phyloP scores from a whole-genome alignment of 768 basidiomycete species.

The Suillus variegatus region DNA sequence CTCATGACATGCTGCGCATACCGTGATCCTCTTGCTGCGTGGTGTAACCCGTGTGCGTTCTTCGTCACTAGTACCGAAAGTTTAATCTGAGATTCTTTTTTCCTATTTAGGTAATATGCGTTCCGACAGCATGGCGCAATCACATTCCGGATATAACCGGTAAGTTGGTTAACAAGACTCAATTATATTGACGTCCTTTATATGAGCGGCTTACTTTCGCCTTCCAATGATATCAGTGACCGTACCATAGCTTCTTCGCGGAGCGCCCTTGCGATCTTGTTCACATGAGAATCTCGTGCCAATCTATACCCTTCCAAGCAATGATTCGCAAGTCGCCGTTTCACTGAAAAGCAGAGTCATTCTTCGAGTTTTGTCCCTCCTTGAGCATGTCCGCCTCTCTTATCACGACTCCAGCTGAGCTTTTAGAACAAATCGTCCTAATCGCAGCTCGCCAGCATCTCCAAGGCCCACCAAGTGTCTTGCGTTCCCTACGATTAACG shows the following conservation, averaged over 20 bases:
- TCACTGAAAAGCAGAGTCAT: slow-evolving; percentile 25
- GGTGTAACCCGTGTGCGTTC: background rate
- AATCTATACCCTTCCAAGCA: slow-evolving; percentile 29
- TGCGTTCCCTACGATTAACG: slow-evolving; percentile 33
- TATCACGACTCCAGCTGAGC: slow-evolving; percentile 33
- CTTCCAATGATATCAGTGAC: slow-evolving; percentile 12
- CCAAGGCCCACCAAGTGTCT: slow-evolving; percentile 35
- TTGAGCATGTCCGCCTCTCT: slow-evolving; percentile 35
- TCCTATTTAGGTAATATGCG: slow-evolving; percentile 22
- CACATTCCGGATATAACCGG: slow-evolving; percentile 19
- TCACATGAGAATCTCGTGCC: slow-evolving; percentile 31
- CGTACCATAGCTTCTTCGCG: slow-evolving; percentile 7
- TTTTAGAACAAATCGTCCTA: slow-evolving; percentile 38
- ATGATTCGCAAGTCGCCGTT: slow-evolving; percentile 27
- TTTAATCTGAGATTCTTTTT: slow-evolving; percentile 33
- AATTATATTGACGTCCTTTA: background rate
- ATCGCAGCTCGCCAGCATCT: slow-evolving; percentile 30
- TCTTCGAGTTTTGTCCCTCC: slow-evolving; percentile 13
- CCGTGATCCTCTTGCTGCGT: background rate
- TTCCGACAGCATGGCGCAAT: slow-evolving; percentile 21
- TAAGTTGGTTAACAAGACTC: slow-evolving; percentile 2
- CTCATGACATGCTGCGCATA: background rate
- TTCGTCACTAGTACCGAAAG: slow-evolving; percentile 10
- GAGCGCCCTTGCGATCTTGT: slow-evolving; percentile 10
- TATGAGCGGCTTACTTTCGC: slow-evolving; percentile 8